Evolutionary conservation across 2,329 filamentous ascomycete species (phyloP).

Genomic region (Fusarium burgessii): DNA sequence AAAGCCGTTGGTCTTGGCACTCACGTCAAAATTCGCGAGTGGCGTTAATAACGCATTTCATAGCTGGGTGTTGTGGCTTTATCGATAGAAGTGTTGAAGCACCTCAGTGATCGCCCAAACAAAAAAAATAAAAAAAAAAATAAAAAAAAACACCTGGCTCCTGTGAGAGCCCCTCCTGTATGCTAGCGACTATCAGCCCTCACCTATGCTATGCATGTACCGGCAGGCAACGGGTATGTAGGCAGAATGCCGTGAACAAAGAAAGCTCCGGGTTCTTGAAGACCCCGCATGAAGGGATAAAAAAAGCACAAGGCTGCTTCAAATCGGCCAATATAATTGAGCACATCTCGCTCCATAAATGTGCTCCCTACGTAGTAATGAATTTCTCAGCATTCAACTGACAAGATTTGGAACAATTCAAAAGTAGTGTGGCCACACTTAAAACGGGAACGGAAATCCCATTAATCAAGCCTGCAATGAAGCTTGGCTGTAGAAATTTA

Average conservation of each 20-base stretch:
- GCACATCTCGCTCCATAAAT: conserved; percentile 13
- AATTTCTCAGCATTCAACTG: conserved; percentile 22
- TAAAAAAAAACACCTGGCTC: conserved; percentile 21
- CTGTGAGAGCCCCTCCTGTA: conserved; percentile 23
- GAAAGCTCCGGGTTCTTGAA: conserved; percentile 25
- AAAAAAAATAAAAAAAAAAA: no score
- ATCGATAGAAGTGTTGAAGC: conserved; percentile 26
- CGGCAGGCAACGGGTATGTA: conserved; percentile 43
- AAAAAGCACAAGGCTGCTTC: not conserved
- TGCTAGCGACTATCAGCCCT: conserved; percentile 15
- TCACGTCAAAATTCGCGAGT: conserved; percentile 8
- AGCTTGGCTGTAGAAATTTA: conserved; percentile 32
- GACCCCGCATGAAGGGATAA: conserved; percentile 13
- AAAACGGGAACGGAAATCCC: no score
- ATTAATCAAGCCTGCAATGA: not conserved
- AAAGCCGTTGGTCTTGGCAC: conserved; percentile 22
- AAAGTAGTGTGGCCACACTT: no score
- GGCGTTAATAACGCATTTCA: conserved; percentile 16
- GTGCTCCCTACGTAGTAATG: conserved; percentile 5
- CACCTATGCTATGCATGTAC: conserved; percentile 39
- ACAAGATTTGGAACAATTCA: not conserved
- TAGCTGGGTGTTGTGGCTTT: conserved; percentile 21
- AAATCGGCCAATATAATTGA: conserved; percentile 18
- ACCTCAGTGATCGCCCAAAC: conserved; percentile 41
- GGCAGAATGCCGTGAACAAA: conserved; percentile 34